A percentile compares a stretch with the other conserved stretches of the same genome.
Evolutionary conservation across 2,329 filamentous ascomycete genomes (phyloP).

Genomic region (Ophiostoma pallidulum): DNA sequence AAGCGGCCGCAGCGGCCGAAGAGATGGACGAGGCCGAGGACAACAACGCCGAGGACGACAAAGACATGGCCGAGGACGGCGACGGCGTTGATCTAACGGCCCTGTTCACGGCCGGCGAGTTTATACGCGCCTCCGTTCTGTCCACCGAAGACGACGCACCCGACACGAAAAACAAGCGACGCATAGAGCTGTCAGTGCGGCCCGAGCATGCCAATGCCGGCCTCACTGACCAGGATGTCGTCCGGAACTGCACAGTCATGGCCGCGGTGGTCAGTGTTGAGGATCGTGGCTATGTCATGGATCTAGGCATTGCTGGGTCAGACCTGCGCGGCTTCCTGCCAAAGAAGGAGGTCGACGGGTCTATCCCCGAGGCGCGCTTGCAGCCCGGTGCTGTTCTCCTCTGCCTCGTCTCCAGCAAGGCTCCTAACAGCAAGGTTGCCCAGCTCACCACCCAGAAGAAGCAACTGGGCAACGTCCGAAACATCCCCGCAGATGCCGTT

Average conservation of each 20-base stretch:
- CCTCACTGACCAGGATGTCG: slow-evolving; percentile 61
- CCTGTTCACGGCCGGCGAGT: slow-evolving; percentile 78
- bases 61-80: slow-evolving; percentile 20
- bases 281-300: slow-evolving; percentile 91
- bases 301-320: slow-evolving; percentile 63
- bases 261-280: slow-evolving; percentile 86
- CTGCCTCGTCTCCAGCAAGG: slow-evolving; percentile 68
- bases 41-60: slow-evolving; percentile 20
- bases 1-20: slow-evolving; percentile 35
- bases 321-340: slow-evolving; percentile 74
- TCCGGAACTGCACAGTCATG: slow-evolving; percentile 70
- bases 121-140: slow-evolving; percentile 72
- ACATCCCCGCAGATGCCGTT: slow-evolving; percentile 63
- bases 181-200: slow-evolving; percentile 78
- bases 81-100: slow-evolving; percentile 61
- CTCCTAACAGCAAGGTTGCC: slow-evolving; percentile 68
- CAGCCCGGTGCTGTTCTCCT: slow-evolving; percentile 79
- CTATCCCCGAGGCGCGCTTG: slow-evolving; percentile 51
- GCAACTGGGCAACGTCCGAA: slow-evolving; percentile 57
- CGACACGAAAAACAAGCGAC: slow-evolving; percentile 58
- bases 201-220: slow-evolving; percentile 71
- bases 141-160: slow-evolving; percentile 60
- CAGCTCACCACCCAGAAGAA: slow-evolving; percentile 71
- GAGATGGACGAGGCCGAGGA: slow-evolving; percentile 40
- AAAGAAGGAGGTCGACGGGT: slow-evolving; percentile 66